A percentile compares a stretch with the other conserved stretches of the same genome.
Conservation (phyloP, 305 asterid genomes). For the Solanum chacoense region DNA sequence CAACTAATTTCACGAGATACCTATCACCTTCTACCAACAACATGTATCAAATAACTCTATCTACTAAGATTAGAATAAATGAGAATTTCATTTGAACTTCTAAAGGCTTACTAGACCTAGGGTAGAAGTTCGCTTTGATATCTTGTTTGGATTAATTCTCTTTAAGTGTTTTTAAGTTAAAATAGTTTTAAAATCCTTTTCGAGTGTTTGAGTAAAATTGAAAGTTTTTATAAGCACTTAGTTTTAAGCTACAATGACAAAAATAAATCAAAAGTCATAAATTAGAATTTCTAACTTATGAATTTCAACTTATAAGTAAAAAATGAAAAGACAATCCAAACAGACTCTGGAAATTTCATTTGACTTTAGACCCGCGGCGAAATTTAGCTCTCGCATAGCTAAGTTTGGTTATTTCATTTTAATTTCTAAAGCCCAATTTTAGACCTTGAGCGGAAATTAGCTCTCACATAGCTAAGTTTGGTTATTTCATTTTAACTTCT, state of each 20-base stretch:
- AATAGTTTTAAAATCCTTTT: no score
- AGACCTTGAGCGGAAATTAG: no score
- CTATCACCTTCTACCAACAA: not conserved
- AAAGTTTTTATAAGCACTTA: no score
- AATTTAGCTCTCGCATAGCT: no score
- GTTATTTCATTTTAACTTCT: not conserved
- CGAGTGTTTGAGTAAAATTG: no score
- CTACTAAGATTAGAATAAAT: not conserved
- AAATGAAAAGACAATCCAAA: not conserved
- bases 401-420: no score
- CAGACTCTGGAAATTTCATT: not conserved
- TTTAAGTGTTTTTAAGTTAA: no score
- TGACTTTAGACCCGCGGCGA: no score
- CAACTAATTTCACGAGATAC: not conserved
- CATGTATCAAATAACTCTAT: not conserved
- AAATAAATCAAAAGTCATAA: no score
- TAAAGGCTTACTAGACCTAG: not conserved
- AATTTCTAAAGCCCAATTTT: not conserved
- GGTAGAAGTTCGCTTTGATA: not conserved
- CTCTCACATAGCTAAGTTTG: not conserved
- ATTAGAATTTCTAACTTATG: no score
- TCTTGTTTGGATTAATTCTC: no score
- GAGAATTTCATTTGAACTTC: not conserved
- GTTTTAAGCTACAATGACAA: no score
- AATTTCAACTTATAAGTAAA: not conserved